Percentiles rank a stretch among this genome's conserved stretches.
These are phyloP conservation scores for Lignosus rhinocerotis DNA, from an alignment of 1,284 basidiomycete species.

Conservation along the genomic window DNA sequence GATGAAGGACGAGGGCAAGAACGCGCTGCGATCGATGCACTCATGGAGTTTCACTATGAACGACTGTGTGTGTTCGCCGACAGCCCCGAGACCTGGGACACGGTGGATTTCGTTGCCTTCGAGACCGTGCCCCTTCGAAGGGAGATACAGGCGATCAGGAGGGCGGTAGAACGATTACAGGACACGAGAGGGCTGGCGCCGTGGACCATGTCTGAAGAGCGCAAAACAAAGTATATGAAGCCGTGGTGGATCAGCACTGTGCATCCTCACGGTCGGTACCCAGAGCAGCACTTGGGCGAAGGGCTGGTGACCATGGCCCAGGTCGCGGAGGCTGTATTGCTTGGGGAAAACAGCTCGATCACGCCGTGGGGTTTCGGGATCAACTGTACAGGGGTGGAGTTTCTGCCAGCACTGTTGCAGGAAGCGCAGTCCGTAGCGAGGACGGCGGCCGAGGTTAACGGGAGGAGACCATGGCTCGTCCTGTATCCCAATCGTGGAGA, in stretches of 20 bases:
- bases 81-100: constrained; percentile 52
- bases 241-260: constrained; percentile 81
- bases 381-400: constrained; percentile 63
- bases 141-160: constrained; percentile 68
- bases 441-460: constrained; percentile 1
- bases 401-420: constrained; percentile 38
- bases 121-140: constrained; percentile 75
- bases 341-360: constrained; percentile 17
- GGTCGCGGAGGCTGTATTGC: constrained; percentile 38
- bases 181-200: constrained; percentile 25
- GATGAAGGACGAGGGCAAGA: constrained; percentile 29
- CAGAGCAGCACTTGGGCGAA: constrained; percentile 39
- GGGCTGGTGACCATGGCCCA: constrained; percentile 34
- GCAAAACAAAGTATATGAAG: constrained; percentile 37
- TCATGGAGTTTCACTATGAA: constrained; percentile 69
- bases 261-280: constrained; percentile 56
- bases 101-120: constrained; percentile 70
- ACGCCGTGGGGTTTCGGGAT: constrained; percentile 60
- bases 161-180: constrained; percentile 48
- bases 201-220: not conserved
- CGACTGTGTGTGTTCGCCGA: constrained; percentile 57
- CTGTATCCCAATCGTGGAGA: constrained; percentile 77
- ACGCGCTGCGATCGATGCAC: constrained; percentile 47
- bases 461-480: constrained; percentile 52
- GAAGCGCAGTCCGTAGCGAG: constrained; percentile 28